Percentiles rank a stretch among this genome's conserved stretches.
Evolutionary conservation across 306 rosid genomes (phyloP).

Genomic region (Betula pendula): DNA sequence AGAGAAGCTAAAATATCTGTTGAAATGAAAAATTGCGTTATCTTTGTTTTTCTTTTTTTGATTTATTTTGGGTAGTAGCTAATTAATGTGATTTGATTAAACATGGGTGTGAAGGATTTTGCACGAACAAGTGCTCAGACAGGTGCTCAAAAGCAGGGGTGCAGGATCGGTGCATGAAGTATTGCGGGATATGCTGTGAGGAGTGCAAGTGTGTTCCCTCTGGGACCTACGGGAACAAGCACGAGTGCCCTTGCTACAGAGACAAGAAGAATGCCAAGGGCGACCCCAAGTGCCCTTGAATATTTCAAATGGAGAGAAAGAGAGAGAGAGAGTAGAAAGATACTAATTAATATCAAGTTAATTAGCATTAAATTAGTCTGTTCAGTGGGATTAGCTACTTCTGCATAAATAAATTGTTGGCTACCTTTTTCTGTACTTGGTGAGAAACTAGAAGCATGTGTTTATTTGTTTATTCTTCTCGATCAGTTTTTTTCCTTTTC

Average conservation of each 20-base stretch:
- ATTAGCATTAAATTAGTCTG: no score
- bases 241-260: slow-evolving; percentile 77
- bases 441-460: no score
- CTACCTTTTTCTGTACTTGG: no score
- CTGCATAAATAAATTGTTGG: no score
- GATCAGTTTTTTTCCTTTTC: no score
- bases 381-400: background rate
- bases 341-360: background rate
- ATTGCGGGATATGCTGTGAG: slow-evolving; percentile 64
- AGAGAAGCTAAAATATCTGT: no score
- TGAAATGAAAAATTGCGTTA: no score
- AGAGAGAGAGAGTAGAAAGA: background rate
- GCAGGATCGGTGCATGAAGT: slow-evolving; percentile 63
- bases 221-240: slow-evolving; percentile 77
- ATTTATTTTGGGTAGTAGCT: background rate
- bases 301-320: no score
- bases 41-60: background rate
- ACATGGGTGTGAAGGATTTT: slow-evolving; percentile 32
- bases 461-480: no score
- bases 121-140: slow-evolving; percentile 45
- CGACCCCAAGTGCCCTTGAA: slow-evolving; percentile 72
- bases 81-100: background rate
- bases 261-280: slow-evolving; percentile 61
- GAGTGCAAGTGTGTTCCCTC: slow-evolving; percentile 84
- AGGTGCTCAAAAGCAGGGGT: slow-evolving; percentile 63